These are phyloP conservation scores for Trypethelium eluteriae DNA, from an alignment of 495 filamentous ascomycete genomes.

Conservation along the genomic window DNA sequence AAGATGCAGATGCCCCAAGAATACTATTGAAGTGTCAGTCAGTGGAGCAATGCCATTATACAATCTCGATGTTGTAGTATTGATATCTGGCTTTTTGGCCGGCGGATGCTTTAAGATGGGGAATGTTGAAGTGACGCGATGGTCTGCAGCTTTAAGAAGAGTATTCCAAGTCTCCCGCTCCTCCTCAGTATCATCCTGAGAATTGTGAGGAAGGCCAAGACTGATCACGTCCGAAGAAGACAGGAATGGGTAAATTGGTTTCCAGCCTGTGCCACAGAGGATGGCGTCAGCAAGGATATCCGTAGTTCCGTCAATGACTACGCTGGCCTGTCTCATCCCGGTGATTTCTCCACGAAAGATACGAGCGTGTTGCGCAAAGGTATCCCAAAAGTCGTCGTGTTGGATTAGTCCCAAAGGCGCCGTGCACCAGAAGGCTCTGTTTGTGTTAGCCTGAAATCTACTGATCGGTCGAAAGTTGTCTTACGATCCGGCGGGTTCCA, in stretches of 20 bases:
- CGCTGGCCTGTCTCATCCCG: background rate
- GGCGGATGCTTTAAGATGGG: constrained; percentile 28
- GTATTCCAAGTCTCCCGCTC: constrained; percentile 12
- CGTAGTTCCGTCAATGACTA: constrained; percentile 12
- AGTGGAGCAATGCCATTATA: constrained; percentile 16
- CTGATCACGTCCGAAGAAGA: background rate
- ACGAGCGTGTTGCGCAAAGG: constrained; percentile 37
- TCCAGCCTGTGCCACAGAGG: constrained; percentile 20
- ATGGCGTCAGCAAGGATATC: constrained; percentile 14
- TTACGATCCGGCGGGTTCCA: constrained; percentile 27
- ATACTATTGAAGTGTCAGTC: constrained; percentile 37
- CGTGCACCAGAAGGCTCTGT: constrained; percentile 38
- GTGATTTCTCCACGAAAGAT: constrained; percentile 33
- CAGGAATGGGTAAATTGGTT: constrained; percentile 9
- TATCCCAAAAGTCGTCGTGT: constrained; percentile 37
- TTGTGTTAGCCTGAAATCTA: background rate
- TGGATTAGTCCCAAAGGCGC: constrained; percentile 33
- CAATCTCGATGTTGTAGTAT: constrained; percentile 11
- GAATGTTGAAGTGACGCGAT: constrained; percentile 32
- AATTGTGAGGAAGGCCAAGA: constrained; percentile 13
- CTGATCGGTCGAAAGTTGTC: background rate
- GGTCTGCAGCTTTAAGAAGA: constrained; percentile 33
- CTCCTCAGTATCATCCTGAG: constrained; percentile 7
- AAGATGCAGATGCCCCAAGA: constrained; percentile 35
- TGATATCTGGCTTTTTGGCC: background rate